These are phyloP conservation scores for Cucurbita maxima DNA, from an alignment of 306 rosid genomes.

Conservation along the genomic window DNA sequence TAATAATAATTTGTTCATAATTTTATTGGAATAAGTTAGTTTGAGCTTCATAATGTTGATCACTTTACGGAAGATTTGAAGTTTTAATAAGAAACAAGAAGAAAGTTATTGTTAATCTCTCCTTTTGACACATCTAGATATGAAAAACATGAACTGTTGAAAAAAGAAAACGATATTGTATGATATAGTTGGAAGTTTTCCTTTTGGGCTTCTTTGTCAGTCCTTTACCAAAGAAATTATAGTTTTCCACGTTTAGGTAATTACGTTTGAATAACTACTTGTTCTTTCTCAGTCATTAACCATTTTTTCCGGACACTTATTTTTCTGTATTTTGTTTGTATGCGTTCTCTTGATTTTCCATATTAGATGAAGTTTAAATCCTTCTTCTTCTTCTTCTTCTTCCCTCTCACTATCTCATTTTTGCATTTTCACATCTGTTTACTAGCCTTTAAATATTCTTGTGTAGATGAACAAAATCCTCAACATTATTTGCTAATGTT, in stretches of 20 bases:
- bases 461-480: not conserved
- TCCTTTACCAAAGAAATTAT: too few species aligned
- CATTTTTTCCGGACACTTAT: not conserved
- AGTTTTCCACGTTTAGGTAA: too few species aligned
- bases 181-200: too few species aligned
- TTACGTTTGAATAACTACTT: too few species aligned
- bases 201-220: too few species aligned
- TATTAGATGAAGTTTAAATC: not conserved
- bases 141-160: too few species aligned
- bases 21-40: not conserved
- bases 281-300: too few species aligned
- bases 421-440: not conserved
- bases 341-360: not conserved
- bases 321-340: not conserved
- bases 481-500: not conserved
- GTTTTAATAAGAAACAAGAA: not conserved
- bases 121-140: not conserved
- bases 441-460: not conserved
- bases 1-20: too few species aligned
- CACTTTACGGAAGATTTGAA: not conserved
- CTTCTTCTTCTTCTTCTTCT: not conserved
- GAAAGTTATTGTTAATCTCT: not conserved
- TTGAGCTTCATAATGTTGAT: not conserved
- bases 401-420: not conserved
- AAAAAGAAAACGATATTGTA: too few species aligned